Base-by-base conservation (phyloP, 1,284 basidiomycete species). In the Heliocybe sulcata region DNA sequence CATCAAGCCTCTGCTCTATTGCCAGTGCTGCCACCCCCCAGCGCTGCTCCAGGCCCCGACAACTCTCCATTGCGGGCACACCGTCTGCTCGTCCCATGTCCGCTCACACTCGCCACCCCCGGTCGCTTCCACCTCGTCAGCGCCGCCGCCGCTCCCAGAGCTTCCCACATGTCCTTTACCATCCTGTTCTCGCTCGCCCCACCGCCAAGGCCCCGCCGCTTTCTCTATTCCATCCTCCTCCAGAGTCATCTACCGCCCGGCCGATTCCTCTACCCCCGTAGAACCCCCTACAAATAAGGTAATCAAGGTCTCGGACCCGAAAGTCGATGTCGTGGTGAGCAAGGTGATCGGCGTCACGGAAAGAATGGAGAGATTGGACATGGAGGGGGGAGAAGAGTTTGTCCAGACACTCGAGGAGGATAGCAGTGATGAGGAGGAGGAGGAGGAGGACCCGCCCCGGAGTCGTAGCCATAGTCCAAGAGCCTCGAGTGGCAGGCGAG, bases 251-350 rank as follows among this genome's bases (percentile, higher is more conserved):
- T 68, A 67, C 60, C 62, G 55, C 54, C 66, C 62, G 55, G 68
- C 65, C 22, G 69, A 61, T 23, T 60, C 35, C 54, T 58, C 38
- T 35, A 59, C 16, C 58, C 60, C 53, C 27, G 63, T 51, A 20
- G 65, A 51, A n/a, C 38, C 16, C 4, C 38, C 19, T 42, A 52
- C 26, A 55, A 51, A 49, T 35, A 35, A 33, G 12, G 42, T 26
- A 3, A 49, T 33, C 48, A 59, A 57, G 53, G 59, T 61, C n/a
- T 56, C 59, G 12, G 61, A 66, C 11, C 64, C 68, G 23, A 62
- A 65, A 45, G 65, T 74, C 29, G 89, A 92, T 66, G 80, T 90
- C 59, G 77, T 81, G 51, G 67, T 90, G 49, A 81, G 76, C 65
- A 87, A 84, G 64, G 67, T 90, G 59, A 58, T 88, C 25, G 63